Percentiles rank a stretch among this genome's conserved stretches.
These are phyloP conservation scores for Arthromyces matolae DNA, from an alignment of 768 basidiomycete genomes.

Conservation along the genomic window DNA sequence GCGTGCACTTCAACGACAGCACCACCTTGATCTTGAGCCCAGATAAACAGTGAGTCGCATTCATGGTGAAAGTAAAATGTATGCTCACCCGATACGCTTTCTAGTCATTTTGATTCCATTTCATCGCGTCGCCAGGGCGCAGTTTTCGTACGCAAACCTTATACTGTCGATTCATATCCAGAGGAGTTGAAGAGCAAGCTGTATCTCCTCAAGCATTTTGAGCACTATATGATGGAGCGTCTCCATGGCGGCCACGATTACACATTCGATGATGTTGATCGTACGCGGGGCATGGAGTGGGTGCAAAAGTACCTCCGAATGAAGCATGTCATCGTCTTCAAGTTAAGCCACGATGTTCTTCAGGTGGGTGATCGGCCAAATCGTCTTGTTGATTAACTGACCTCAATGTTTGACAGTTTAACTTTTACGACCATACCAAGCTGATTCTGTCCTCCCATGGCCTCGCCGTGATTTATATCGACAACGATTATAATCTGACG, in stretches of 20 bases:
- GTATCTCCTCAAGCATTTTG: slow-evolving; percentile 90
- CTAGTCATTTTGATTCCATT: slow-evolving; percentile 88
- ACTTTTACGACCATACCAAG: slow-evolving; percentile 98
- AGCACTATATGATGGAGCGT: slow-evolving; percentile 89
- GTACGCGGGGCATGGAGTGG: slow-evolving; percentile 88
- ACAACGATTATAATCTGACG: slow-evolving; percentile 79
- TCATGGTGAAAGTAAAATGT: no score
- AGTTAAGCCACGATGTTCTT: slow-evolving; percentile 91
- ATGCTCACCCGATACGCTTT: not conserved
- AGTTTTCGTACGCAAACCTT: slow-evolving; percentile 68
- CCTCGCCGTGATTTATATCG: slow-evolving; percentile 81
- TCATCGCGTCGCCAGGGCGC: slow-evolving; percentile 61
- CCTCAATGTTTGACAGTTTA: slow-evolving; percentile 61
- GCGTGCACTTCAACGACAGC: slow-evolving; percentile 96
- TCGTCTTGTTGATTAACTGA: not conserved
- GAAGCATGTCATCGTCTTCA: slow-evolving; percentile 97
- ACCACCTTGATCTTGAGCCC: slow-evolving; percentile 82
- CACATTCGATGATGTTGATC: slow-evolving; percentile 64
- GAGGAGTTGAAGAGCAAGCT: slow-evolving; percentile 87
- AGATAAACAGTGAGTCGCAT: slow-evolving; percentile 70
- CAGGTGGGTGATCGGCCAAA: slow-evolving; percentile 77
- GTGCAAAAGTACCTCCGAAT: slow-evolving; percentile 93
- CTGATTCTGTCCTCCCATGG: slow-evolving; percentile 83
- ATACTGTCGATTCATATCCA: slow-evolving; percentile 67
- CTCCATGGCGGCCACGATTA: slow-evolving; percentile 84